Evolutionary conservation across 148 eudicot species (phyloP).

Genomic region (Beta vulgaris): DNA sequence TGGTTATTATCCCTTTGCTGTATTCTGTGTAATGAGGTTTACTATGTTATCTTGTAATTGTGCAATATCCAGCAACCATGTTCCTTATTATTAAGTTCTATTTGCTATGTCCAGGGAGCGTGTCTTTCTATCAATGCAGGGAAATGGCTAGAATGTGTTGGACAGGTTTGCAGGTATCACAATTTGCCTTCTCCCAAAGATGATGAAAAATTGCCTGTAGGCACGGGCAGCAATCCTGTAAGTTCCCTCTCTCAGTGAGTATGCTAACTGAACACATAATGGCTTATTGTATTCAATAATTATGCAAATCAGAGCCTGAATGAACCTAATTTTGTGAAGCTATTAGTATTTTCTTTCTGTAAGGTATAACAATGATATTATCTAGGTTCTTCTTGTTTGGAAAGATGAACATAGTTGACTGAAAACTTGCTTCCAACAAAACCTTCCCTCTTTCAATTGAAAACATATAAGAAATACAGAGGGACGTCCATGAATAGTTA

Average conservation of each 20-base stretch:
- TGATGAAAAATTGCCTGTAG: conserved; percentile 87
- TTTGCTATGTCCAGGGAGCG: conserved; percentile 58
- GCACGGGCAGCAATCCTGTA: conserved; percentile 99
- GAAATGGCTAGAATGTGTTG: conserved; percentile 61
- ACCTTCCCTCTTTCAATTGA: background rate
- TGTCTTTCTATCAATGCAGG: conserved; percentile 81
- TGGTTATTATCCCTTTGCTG: background rate
- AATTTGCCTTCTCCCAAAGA: conserved; percentile 57
- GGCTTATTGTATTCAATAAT: background rate
- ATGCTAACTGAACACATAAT: background rate
- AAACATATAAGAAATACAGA: background rate
- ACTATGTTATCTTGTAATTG: background rate
- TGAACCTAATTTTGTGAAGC: background rate
- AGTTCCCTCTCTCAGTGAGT: conserved; percentile 29
- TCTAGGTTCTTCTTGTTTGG: background rate
- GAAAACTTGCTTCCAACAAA: background rate
- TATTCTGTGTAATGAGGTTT: background rate
- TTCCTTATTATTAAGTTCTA: background rate
- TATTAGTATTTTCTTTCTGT: background rate
- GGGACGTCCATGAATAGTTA: background rate
- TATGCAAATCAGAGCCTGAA: background rate
- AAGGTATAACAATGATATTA: background rate
- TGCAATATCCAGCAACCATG: background rate
- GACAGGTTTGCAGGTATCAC: conserved; percentile 65
- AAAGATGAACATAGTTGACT: background rate